Base-by-base conservation (phyloP, 139 green algal species). In the Tetradesmus lagerheimii region DNA sequence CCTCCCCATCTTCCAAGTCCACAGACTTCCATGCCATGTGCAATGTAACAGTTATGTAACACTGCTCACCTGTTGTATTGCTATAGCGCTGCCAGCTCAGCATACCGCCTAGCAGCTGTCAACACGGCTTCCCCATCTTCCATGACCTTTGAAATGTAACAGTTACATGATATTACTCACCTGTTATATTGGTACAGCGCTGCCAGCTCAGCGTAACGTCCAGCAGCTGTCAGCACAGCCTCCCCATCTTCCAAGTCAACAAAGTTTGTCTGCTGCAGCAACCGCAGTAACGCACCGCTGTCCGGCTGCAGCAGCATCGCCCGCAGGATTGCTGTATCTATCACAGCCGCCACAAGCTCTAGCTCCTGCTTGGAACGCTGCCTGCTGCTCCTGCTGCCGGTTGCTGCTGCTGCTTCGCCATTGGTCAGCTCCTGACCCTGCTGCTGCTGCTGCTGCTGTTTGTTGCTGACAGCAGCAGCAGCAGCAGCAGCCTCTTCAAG, bases 151-250 rank as follows among this genome's bases (percentile, higher is more conserved):
- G n/a, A n/a, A 25, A 11, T 84, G 86, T 86, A 96, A 94, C 31
- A 79, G 4, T 8, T 78, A 14, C 67, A n/a, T 35, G n/a, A 18
- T 27, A 34, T n/a, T 27, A 81, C 75, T 23, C 27, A 38, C 11
- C 92, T 90, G 50, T 93, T 86, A 41, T 83, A 92, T 84, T 95
- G 94, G 90, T 97, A 98, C 88, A 99, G 86, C 20, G 95, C 94
- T 25, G 97, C 94, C 67, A 99, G 95, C 94, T 99, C 97, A 39
- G 95, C 94, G 90, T 97, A 99, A 35, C 94, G 92, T 25, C 96
- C 95, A 4, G 31, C 35, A 29, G 47, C 82, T 14, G 53, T 27
- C 66, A 95, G 74, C 1, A 87, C 86, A 38, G 83, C 20, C 77
- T 93, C 91, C 0, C 94, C 94, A 78, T 95, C 96, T 75, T 92